Conservation (phyloP, 2,329 filamentous ascomycete species). For the Rhynchosporium agropyri region DNA sequence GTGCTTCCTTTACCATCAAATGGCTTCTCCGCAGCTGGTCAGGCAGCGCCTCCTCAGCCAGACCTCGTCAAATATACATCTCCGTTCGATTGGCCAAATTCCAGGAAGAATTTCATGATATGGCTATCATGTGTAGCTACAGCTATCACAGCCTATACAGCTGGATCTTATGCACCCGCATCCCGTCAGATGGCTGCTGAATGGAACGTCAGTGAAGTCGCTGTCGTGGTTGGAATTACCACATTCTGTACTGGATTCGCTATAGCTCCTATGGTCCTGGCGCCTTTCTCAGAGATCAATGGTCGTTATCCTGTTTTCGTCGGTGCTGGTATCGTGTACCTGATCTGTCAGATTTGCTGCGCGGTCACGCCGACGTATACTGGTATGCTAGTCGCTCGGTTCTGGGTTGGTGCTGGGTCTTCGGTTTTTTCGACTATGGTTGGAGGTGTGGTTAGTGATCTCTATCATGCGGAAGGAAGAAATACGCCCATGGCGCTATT, state of each 20-base stretch:
- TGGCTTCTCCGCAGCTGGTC: slow-evolving; percentile 20
- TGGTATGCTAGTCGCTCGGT: slow-evolving; percentile 75
- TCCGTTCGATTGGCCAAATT: slow-evolving; percentile 72
- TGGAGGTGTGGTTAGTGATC: slow-evolving; percentile 86
- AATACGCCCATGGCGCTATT: slow-evolving; percentile 93
- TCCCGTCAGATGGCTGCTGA: slow-evolving; percentile 64
- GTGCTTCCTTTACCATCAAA: slow-evolving; percentile 35
- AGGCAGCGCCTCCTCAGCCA: slow-evolving; percentile 55
- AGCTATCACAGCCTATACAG: slow-evolving; percentile 75
- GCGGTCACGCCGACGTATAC: slow-evolving; percentile 69
- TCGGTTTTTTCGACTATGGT: slow-evolving; percentile 86
- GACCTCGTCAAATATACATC: slow-evolving; percentile 68
- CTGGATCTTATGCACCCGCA: slow-evolving; percentile 78
- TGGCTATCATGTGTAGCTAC: slow-evolving; percentile 77
- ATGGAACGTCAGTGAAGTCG: slow-evolving; percentile 66
- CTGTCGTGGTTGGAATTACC: slow-evolving; percentile 75
- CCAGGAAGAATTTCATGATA: slow-evolving; percentile 71
- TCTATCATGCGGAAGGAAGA: slow-evolving; percentile 76
- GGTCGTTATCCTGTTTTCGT: slow-evolving; percentile 84
- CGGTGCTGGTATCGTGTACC: slow-evolving; percentile 70
- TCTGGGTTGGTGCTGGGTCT: slow-evolving; percentile 76
- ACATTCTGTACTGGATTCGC: slow-evolving; percentile 81
- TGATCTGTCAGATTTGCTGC: slow-evolving; percentile 71
- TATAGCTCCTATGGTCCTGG: slow-evolving; percentile 82
- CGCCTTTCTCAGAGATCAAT: slow-evolving; percentile 86